Conservation (phyloP, 768 basidiomycete genomes). For the Macrolepiota dolichaula region DNA sequence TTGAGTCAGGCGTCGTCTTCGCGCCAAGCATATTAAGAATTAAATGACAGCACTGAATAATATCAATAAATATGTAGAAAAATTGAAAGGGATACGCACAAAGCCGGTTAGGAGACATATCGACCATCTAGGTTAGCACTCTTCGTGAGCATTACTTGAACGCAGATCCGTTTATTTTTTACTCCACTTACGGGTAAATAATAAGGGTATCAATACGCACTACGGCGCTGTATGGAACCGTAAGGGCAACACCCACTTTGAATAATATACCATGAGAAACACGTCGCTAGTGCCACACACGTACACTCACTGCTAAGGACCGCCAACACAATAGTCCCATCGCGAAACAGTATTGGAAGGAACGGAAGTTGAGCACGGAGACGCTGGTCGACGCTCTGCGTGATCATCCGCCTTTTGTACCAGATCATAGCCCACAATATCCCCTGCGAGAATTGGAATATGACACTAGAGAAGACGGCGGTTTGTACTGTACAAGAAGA, state of each 20-base stretch:
- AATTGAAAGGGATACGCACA: not conserved
- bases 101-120: not conserved
- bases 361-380: not conserved
- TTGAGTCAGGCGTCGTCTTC: not conserved
- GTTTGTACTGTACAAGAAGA: no score
- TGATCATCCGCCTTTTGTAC: not conserved
- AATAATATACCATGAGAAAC: not conserved
- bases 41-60: not conserved
- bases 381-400: not conserved
- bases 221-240: not conserved
- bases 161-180: not conserved
- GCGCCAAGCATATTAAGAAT: not conserved
- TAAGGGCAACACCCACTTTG: not conserved
- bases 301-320: not conserved
- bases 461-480: not conserved
- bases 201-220: not conserved
- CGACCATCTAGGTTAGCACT: not conserved
- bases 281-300: not conserved
- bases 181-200: not conserved
- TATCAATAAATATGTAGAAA: not conserved
- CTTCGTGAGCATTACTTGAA: not conserved
- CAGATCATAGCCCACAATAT: not conserved
- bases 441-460: not conserved
- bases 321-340: not conserved
- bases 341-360: not conserved